Evolutionary conservation across 371 early-diverging fungal genomes (phyloP), one percentile per base, ranked within the genome.

Genomic region (Saksenaea oblongispora): DNA sequence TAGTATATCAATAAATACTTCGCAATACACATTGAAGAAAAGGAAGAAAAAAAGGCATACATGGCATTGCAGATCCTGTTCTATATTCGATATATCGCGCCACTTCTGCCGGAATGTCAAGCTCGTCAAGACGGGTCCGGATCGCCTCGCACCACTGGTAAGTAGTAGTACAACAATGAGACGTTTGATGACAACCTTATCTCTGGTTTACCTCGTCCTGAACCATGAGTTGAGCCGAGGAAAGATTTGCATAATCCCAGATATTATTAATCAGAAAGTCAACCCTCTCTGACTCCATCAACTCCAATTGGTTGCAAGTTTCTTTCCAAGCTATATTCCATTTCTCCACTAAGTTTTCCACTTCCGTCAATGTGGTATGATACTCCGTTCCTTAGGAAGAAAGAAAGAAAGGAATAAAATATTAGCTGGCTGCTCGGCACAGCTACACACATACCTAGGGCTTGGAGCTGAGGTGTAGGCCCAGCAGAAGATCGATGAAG

Each of bases 231-330:
- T 63, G 59, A 8, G 73, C 78, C 10, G 81, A 78, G 1, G 63
- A 56, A 8, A 78, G 44, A 28, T 81, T 78, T 9, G 81, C 76
- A 65, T 81, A 81, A 3, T 78, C 81, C 78, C 76, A 78, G 15
- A 74, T 58, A 54, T 76, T 81, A 22, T 35, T 64, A 14, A 66
- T 68, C 17, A 81, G 41, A 15, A 78, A 63, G 24, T 78, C 78
- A 11, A 76, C 44, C 0, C 81, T 67, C n/a, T 78, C 71, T 56
- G 76, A 61, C 58, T 81, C 81, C 64, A 78, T 64, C 1, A 59
- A 61, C 59, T 81, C 73, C 55, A 78, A 17, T 54, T 70, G 60
- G 27, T 73, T 65, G 61, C 81, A 81, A 13, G 75, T 72, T 15
- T 70, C 62, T 31, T 37, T 63, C 81, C 81, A 81, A 15, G 58